A percentile compares a stretch with the other conserved stretches of the same genome.
These are phyloP conservation scores for Nigrospora osmanthi DNA, from an alignment of 2,329 filamentous ascomycete genomes.

Conservation along the genomic window DNA sequence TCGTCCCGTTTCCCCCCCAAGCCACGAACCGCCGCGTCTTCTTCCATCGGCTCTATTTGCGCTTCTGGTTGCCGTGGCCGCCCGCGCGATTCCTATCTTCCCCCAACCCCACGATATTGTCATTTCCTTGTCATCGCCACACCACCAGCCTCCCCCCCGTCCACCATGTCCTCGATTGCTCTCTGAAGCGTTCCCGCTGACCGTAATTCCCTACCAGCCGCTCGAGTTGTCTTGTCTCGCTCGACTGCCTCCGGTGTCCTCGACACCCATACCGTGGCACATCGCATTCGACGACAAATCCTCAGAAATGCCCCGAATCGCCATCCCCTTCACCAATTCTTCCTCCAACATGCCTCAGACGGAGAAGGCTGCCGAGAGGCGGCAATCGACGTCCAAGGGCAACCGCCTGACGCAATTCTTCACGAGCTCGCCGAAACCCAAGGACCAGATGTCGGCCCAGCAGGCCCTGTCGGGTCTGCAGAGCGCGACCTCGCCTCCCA, in stretches of 20 bases:
- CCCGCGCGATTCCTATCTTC: background rate
- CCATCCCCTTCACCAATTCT: constrained; percentile 46
- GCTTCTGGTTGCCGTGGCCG: no score
- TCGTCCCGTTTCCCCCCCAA: no score
- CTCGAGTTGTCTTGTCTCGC: no score
- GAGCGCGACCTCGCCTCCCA: constrained; percentile 49
- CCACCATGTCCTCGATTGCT: background rate
- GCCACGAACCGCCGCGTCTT: no score
- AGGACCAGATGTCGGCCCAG: constrained; percentile 56
- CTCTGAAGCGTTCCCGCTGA: background rate
- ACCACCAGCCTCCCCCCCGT: background rate
- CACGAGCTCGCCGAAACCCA: constrained; percentile 69
- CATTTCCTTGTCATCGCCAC: background rate
- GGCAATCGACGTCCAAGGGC: constrained; percentile 57
- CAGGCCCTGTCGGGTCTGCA: constrained; percentile 62
- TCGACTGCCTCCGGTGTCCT: no score
- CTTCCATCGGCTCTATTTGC: no score
- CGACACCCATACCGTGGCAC: background rate
- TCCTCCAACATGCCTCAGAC: constrained; percentile 34
- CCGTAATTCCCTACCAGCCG: no score
- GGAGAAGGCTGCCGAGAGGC: constrained; percentile 46
- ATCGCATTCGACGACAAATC: background rate
- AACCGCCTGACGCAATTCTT: constrained; percentile 80
- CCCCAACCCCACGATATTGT: background rate
- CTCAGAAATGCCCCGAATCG: constrained; percentile 45